Evolutionary conservation across 805 yeast species (phyloP).

Genomic region (Candida sanyiensis): DNA sequence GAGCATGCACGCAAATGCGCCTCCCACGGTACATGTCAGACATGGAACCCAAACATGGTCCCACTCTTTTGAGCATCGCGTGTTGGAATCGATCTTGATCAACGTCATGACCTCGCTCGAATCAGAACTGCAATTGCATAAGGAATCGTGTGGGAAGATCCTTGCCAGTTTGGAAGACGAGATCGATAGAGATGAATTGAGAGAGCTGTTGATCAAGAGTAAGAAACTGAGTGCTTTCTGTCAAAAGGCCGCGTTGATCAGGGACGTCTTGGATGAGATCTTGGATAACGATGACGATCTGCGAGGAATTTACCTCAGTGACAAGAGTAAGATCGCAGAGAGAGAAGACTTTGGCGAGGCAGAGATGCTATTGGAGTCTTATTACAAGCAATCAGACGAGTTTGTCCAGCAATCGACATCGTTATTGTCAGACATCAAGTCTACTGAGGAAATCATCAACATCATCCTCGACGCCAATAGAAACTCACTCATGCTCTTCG

Average conservation of each 20-base stretch:
- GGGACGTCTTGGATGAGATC: slow-evolving; percentile 77
- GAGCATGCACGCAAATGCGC: neutral
- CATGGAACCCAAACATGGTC: slow-evolving; percentile 24
- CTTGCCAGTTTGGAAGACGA: slow-evolving; percentile 70
- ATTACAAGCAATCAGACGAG: slow-evolving; percentile 89
- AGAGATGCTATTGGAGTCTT: slow-evolving; percentile 83
- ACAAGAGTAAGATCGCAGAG: slow-evolving; percentile 22
- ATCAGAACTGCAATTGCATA: slow-evolving; percentile 60
- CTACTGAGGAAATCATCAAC: slow-evolving; percentile 90
- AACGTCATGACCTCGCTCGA: slow-evolving; percentile 78
- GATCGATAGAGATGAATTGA: slow-evolving; percentile 68
- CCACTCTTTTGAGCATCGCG: slow-evolving; percentile 72
- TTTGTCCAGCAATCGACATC: slow-evolving; percentile 88
- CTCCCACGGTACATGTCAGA: slow-evolving; percentile 9
- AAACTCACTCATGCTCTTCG: slow-evolving; percentile 83
- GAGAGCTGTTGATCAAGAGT: slow-evolving; percentile 67
- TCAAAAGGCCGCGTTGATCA: slow-evolving; percentile 68
- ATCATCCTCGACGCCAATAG: slow-evolving; percentile 88
- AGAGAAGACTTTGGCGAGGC: slow-evolving; percentile 56
- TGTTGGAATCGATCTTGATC: slow-evolving; percentile 74
- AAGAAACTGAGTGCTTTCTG: slow-evolving; percentile 66
- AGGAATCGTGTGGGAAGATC: slow-evolving; percentile 53
- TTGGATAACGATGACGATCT: slow-evolving; percentile 84
- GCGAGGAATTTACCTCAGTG: slow-evolving; percentile 69
- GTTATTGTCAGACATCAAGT: slow-evolving; percentile 72